A percentile compares a stretch with the other conserved stretches of the same genome.
Evolutionary conservation across 2,329 filamentous ascomycete species (phyloP).

Genomic region (Pyrenochaeta sp.): DNA sequence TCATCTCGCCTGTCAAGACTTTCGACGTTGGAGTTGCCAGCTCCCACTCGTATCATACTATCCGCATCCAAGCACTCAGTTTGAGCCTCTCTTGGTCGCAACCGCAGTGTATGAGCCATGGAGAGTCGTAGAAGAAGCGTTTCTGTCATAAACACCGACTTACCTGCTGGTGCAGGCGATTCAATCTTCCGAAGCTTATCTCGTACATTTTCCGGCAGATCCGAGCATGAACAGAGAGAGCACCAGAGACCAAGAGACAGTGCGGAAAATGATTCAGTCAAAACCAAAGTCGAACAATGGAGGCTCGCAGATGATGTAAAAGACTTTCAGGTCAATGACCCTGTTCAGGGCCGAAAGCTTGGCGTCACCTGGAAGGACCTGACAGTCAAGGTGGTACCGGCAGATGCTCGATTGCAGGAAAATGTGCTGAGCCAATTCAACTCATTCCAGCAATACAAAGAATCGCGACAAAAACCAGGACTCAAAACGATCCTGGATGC

Average conservation of each 20-base stretch:
- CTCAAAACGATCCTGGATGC: no score
- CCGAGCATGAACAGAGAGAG: constrained; percentile 16
- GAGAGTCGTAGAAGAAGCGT: constrained; percentile 6
- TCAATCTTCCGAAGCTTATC: constrained; percentile 24
- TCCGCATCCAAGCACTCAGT: background rate
- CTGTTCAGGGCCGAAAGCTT: no score
- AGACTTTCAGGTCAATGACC: constrained; percentile 23
- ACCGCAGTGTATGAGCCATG: background rate
- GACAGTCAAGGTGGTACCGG: no score
- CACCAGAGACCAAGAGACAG: constrained; percentile 7
- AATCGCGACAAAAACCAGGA: no score
- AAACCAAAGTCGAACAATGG: constrained; percentile 31
- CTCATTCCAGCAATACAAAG: no score
- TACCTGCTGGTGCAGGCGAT: constrained; percentile 19
- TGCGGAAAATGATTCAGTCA: constrained; percentile 16
- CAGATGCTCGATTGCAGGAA: no score
- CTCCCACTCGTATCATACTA: no score
- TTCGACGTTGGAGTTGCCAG: no score
- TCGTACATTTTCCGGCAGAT: constrained; percentile 27
- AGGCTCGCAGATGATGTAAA: constrained; percentile 30
- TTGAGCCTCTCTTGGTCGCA: background rate
- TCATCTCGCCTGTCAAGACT: no score
- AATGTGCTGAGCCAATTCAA: no score
- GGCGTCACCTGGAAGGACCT: no score
- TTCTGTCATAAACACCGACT: background rate